Base-by-base conservation (phyloP, 257 asterid species). In the Asclepias syriaca region DNA sequence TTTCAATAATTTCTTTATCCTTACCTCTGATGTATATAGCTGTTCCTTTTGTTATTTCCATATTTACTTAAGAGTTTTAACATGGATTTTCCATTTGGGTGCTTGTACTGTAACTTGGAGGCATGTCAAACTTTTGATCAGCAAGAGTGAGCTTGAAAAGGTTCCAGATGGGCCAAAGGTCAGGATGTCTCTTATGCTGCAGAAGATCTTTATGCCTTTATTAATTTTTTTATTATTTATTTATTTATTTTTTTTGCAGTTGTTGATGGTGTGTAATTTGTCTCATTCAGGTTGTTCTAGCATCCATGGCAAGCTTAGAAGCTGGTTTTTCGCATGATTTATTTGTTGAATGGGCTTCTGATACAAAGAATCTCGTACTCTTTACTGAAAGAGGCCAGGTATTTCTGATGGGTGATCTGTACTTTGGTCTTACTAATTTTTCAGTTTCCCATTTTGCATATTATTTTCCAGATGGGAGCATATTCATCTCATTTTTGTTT, bases 351-450 rank as follows among this genome's bases (percentile, higher is more conserved):
- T 95, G 99, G 98, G 98, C 98, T 77, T 87, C 90, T 68, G 98
- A 92, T 84, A n/a, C 81, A n/a, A 95, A 84, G 87, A 95, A 95
- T 86, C 96, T 95, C 64, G 92, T 95, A 77, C 93, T 95, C 72
- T 95, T 95, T 82, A 85, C 98, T 14, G 99, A 95, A 82, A 86
- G 98, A 82, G 98, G 95, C 85, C 99, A 94, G 99, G 99, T 94
- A 75, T 86, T 73, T 68, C 75, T 72, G 50, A 59, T 66, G 77
- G 72, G 72, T 77, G 73, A 15, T 77, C 68, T 67, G 56, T 16
- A 32, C 9, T 67, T 29, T 10, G 49, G 57, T 65, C 51, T 43
- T 24, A 40, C 57, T 50, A 68, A 53, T 63, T 73, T 51, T 6
- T 57, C 3, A 45, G 32, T 2, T 16, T 46, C 59, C 73, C 70